Conservation (phyloP, 768 basidiomycete genomes). For the Dacryopinax primogenitus region DNA sequence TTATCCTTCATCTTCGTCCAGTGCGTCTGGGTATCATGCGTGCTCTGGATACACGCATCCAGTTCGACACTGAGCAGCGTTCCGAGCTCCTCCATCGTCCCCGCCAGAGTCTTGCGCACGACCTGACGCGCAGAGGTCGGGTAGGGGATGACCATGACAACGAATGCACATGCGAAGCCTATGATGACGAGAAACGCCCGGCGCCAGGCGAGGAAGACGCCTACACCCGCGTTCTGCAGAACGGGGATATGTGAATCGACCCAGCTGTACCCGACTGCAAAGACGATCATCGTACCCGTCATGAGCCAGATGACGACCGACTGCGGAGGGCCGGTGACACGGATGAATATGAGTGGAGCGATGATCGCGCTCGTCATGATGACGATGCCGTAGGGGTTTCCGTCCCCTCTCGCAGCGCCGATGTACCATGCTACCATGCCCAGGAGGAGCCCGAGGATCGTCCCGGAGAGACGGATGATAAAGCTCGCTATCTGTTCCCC, state of each 20-base stretch:
- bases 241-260: conserved; percentile 39
- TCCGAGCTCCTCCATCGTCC: conserved; percentile 31
- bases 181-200: conserved; percentile 40
- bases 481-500: conserved; percentile 44
- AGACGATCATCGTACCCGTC: conserved; percentile 30
- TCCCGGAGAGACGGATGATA: conserved; percentile 36
- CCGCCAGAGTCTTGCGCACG: conserved; percentile 35
- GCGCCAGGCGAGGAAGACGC: conserved; percentile 41
- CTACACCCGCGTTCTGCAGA: conserved; percentile 39
- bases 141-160: conserved; percentile 43
- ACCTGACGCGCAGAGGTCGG: conserved; percentile 38
- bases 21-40: conserved; percentile 15
- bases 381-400: conserved; percentile 43
- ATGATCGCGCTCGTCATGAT: conserved; percentile 37
- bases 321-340: conserved; percentile 34
- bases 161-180: conserved; percentile 38
- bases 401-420: conserved; percentile 35
- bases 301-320: background rate
- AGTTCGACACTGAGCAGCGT: conserved; percentile 34
- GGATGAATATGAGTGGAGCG: conserved; percentile 38
- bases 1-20: conserved; percentile 16
- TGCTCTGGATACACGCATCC: conserved; percentile 31
- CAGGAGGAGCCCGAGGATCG: conserved; percentile 30
- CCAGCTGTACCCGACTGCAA: conserved; percentile 46
- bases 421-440: conserved; percentile 43